Conservation (phyloP, 495 filamentous ascomycete species). For the Penicillium tannophilum region DNA sequence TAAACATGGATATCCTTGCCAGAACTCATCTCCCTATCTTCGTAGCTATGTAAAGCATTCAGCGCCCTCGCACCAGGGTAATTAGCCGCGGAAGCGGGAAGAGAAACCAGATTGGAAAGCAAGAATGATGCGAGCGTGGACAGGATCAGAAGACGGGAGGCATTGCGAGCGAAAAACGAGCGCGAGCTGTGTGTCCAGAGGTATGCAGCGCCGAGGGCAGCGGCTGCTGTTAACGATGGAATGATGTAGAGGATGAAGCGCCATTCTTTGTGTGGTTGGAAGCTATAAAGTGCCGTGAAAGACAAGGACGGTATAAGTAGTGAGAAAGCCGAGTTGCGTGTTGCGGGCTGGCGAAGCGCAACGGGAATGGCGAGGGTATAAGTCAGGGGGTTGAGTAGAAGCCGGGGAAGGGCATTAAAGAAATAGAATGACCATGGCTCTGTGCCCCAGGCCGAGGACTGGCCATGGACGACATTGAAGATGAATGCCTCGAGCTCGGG, state of each 20-base stretch:
- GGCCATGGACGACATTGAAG: constrained; percentile 76
- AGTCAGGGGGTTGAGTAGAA: constrained; percentile 77
- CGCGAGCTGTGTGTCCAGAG: constrained; percentile 71
- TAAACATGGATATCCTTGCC: constrained; percentile 56
- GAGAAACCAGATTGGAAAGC: constrained; percentile 63
- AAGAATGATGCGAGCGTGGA: constrained; percentile 63
- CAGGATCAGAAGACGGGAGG: constrained; percentile 58
- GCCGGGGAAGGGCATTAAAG: constrained; percentile 73
- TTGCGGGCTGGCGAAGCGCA: constrained; percentile 56
- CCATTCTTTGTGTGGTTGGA: constrained; percentile 93
- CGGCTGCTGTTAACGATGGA: constrained; percentile 76
- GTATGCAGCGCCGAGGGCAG: constrained; percentile 71
- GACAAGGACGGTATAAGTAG: constrained; percentile 66
- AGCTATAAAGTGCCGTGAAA: constrained; percentile 79
- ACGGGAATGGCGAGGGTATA: constrained; percentile 65
- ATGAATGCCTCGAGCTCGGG: constrained; percentile 87
- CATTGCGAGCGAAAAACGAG: constrained; percentile 33
- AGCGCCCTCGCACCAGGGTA: constrained; percentile 86
- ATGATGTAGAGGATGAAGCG: constrained; percentile 92
- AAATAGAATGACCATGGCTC: constrained; percentile 87
- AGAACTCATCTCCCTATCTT: constrained; percentile 1
- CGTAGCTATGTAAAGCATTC: constrained; percentile 47
- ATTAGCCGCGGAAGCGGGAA: constrained; percentile 72
- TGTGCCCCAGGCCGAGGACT: constrained; percentile 84
- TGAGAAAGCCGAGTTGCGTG: constrained; percentile 46